Conservation (phyloP, 2,329 filamentous ascomycete species). For the Monilinia fructigena region DNA sequence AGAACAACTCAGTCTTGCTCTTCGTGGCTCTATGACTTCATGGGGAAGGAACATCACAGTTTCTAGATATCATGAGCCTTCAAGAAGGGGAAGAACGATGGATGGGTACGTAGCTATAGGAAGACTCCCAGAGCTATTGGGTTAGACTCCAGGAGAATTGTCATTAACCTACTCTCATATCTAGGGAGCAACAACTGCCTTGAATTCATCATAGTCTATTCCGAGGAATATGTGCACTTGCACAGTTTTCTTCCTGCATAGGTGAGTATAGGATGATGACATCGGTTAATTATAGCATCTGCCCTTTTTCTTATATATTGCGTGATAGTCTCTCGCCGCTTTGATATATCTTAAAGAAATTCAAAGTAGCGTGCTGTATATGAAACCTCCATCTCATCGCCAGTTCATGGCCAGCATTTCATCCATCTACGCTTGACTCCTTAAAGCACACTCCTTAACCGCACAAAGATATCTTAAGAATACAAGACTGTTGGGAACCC, state of each 20-base stretch:
- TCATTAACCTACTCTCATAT: not conserved
- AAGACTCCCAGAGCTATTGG: not conserved
- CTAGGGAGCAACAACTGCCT: fast-evolving
- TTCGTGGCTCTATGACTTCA: not conserved
- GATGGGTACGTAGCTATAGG: no score
- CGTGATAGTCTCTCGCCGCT: not conserved
- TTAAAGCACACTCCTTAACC: no score
- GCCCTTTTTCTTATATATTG: not conserved
- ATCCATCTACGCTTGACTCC: no score
- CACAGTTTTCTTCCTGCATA: not conserved
- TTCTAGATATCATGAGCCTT: not conserved
- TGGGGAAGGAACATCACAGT: not conserved
- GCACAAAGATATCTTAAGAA: not conserved
- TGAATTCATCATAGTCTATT: not conserved
- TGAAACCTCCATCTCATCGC: not conserved
- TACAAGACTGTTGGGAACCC: not conserved
- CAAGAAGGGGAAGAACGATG: not conserved
- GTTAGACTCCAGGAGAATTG: not conserved
- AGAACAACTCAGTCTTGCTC: not conserved
- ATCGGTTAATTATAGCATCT: no score
- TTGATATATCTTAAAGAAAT: not conserved
- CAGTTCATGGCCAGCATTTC: no score
- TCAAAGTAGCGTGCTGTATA: not conserved
- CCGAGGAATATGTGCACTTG: not conserved
- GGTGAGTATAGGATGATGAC: not conserved